These are phyloP conservation scores for Scheffersomyces stipitis DNA, from an alignment of 805 yeast genomes.

Conservation along the genomic window DNA sequence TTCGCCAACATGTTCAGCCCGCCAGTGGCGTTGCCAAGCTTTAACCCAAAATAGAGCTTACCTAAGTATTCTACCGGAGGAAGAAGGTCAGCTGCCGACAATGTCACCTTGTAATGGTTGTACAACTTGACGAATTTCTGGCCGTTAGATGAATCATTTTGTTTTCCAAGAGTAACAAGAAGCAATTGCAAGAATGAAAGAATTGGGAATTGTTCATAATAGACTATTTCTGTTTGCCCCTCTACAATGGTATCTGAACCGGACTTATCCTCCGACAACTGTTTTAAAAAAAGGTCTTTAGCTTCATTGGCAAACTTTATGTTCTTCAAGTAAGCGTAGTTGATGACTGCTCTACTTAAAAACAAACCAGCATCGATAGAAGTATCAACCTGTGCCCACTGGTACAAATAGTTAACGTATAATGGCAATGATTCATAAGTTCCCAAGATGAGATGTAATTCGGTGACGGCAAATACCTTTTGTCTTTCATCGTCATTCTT, in stretches of 20 bases:
- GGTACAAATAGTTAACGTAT: conserved; percentile 46
- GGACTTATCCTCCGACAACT: conserved; percentile 4
- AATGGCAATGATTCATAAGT: conserved; percentile 48
- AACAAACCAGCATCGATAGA: conserved; percentile 36
- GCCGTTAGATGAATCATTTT: conserved; percentile 31
- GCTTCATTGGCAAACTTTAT: conserved; percentile 53
- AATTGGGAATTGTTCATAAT: conserved; percentile 43
- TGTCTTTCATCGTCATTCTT: conserved; percentile 24
- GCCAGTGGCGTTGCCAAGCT: conserved; percentile 38
- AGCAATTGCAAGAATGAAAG: conserved; percentile 72
- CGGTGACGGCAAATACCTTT: conserved; percentile 63
- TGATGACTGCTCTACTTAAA: conserved; percentile 63
- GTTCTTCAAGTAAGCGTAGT: conserved; percentile 70
- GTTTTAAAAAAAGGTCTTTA: conserved; percentile 17
- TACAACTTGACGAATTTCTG: conserved; percentile 56
- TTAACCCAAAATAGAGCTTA: conserved; percentile 58
- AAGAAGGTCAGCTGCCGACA: conserved; percentile 34
- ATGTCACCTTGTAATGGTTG: conserved; percentile 45
- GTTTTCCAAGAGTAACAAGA: conserved; percentile 54
- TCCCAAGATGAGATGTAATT: conserved; percentile 68
- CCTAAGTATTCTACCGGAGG: conserved; percentile 59
- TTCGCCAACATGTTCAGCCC: conserved; percentile 47
- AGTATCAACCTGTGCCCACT: conserved; percentile 30
- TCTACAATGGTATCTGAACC: conserved; percentile 19
- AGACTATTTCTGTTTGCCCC: conserved; percentile 30